These are phyloP conservation scores for Akanthomyces uredinophilus DNA, from an alignment of 2,329 filamentous ascomycete species.

Conservation along the genomic window DNA sequence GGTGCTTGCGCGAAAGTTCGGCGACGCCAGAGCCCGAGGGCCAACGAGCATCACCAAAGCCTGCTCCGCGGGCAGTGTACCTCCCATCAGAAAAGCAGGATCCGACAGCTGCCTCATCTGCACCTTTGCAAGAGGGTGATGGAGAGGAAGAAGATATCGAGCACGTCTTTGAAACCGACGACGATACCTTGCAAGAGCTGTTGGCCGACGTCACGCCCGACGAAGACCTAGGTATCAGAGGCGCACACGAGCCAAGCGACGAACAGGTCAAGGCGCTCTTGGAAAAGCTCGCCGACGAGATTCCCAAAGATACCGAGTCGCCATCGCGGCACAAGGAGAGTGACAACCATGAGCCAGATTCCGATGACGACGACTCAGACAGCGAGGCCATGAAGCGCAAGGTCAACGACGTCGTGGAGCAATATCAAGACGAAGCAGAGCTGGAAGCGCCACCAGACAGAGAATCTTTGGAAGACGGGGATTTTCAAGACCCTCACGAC, in stretches of 20 bases:
- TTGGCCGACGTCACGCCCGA: slow-evolving; percentile 38
- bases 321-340: background rate
- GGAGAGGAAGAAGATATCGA: slow-evolving; percentile 32
- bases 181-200: slow-evolving; percentile 48
- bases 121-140: background rate
- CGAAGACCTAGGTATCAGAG: slow-evolving; percentile 21
- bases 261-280: slow-evolving; percentile 32
- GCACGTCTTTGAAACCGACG: slow-evolving; percentile 41
- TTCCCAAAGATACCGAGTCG: slow-evolving; percentile 24
- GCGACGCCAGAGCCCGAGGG: slow-evolving; percentile 16
- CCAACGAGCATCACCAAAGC: slow-evolving; percentile 17
- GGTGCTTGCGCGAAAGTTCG: slow-evolving; percentile 41
- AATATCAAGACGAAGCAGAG: slow-evolving; percentile 42
- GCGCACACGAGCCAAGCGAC: slow-evolving; percentile 23
- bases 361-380: slow-evolving; percentile 41
- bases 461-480: background rate
- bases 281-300: slow-evolving; percentile 31
- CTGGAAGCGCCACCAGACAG: slow-evolving; percentile 23
- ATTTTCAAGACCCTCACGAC: slow-evolving; percentile 16
- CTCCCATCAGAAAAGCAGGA: background rate
- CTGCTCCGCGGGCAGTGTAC: background rate
- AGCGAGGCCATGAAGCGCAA: slow-evolving; percentile 43
- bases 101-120: background rate
- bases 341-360: slow-evolving; percentile 14
- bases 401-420: slow-evolving; percentile 40